Evolutionary conservation across 345 rosid genomes (phyloP).

Genomic region (Mallotus nudiflorus): DNA sequence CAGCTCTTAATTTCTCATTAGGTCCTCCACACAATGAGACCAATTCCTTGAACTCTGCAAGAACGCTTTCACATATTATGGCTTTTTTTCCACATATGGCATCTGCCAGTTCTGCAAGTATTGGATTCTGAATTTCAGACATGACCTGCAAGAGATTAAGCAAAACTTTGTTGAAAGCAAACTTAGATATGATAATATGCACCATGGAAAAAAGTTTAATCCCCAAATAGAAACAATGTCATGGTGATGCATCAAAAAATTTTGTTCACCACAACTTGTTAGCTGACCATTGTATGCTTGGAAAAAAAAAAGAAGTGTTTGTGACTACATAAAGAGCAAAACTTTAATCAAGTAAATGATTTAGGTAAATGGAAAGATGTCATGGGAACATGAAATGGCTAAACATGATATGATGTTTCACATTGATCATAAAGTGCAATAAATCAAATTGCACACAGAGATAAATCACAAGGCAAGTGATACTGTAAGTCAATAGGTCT

Average conservation of each 20-base stretch:
- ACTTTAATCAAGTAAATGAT: not conserved
- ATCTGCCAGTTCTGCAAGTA: conserved; percentile 45
- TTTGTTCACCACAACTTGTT: not conserved
- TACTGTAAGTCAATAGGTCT: not conserved
- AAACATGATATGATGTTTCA: not conserved
- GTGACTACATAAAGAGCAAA: not conserved
- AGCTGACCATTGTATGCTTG: not conserved
- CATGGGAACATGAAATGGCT: not conserved
- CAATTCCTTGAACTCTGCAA: conserved; percentile 64
- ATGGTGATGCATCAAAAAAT: not conserved
- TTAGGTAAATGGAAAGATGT: no score
- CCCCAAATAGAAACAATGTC: not conserved
- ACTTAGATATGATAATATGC: not conserved
- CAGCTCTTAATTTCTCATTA: conserved; percentile 74
- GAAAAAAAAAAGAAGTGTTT: not conserved
- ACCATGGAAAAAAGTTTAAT: not conserved
- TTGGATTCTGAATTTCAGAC: conserved; percentile 63
- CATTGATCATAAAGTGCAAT: not conserved
- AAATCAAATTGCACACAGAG: no score
- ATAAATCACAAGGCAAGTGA: not conserved
- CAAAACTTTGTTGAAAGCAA: not conserved
- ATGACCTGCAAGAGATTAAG: conserved; percentile 40
- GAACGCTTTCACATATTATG: conserved; percentile 57
- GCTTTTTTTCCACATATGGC: conserved; percentile 54
- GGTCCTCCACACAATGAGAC: conserved; percentile 71